Evolutionary conservation across 345 rosid species (phyloP).

Genomic region (Acer negundo): DNA sequence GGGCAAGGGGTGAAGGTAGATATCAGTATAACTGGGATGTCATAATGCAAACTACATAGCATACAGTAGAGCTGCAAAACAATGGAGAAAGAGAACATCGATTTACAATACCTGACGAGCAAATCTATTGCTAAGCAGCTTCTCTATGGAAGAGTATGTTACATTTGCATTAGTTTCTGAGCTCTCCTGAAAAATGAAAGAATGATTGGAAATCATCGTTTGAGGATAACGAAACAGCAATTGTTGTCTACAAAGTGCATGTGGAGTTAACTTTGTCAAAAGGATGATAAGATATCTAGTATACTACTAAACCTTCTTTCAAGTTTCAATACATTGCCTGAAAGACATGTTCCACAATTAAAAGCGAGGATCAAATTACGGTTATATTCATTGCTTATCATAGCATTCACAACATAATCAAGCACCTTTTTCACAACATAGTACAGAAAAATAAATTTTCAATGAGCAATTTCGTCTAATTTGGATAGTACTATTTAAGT

Average conservation of each 20-base stretch:
- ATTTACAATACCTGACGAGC: constrained; percentile 69
- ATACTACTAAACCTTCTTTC: not conserved
- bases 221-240: constrained; percentile 1
- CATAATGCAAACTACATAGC: not conserved
- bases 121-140: constrained; percentile 72
- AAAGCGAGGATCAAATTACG: no score
- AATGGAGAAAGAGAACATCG: constrained; percentile 2
- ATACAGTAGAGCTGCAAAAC: constrained; percentile 13
- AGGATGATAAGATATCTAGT: not conserved
- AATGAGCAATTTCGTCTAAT: not conserved
- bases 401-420: no score
- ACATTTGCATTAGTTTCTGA: constrained; percentile 35
- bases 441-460: not conserved
- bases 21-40: constrained; percentile 7
- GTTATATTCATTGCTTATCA: no score
- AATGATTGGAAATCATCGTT: not conserved
- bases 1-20: constrained; percentile 13
- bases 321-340: not conserved
- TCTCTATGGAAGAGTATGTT: constrained; percentile 54
- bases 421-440: not conserved
- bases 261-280: not conserved
- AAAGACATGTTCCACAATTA: not conserved
- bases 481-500: not conserved
- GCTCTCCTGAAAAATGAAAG: constrained; percentile 44
- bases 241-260: not conserved